These are phyloP conservation scores for Pezicula radicicola DNA, from an alignment of 2,329 filamentous ascomycete species.

Conservation along the genomic window DNA sequence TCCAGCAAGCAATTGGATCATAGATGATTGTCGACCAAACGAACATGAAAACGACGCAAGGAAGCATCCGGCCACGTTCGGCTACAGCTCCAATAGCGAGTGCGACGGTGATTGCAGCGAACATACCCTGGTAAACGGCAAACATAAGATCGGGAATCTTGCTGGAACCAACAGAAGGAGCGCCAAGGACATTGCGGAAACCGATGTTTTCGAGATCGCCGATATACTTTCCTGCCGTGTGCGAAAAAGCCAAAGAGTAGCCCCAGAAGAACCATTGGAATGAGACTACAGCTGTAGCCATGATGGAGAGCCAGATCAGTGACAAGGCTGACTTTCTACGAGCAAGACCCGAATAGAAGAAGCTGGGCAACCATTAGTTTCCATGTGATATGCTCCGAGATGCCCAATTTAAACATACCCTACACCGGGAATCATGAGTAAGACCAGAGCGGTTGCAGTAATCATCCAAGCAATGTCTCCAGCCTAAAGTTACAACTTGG, in stretches of 20 bases:
- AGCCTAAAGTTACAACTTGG: conserved; percentile 69
- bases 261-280: conserved; percentile 79
- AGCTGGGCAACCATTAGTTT: conserved; percentile 33
- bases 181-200: conserved; percentile 71
- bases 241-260: conserved; percentile 48
- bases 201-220: conserved; percentile 79
- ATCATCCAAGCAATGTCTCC: conserved; percentile 88
- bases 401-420: conserved; percentile 45
- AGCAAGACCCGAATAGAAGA: conserved; percentile 91
- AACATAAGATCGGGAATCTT: conserved; percentile 82
- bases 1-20: conserved; percentile 93
- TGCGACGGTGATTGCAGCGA: conserved; percentile 81
- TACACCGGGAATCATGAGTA: conserved; percentile 91
- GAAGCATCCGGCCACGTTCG: conserved; percentile 83
- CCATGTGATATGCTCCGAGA: conserved; percentile 14
- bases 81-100: conserved; percentile 82
- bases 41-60: conserved; percentile 89
- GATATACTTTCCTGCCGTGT: conserved; percentile 58
- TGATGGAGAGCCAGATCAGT: conserved; percentile 86
- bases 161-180: conserved; percentile 69
- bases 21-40: conserved; percentile 89
- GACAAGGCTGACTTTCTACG: conserved; percentile 86
- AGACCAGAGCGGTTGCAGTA: conserved; percentile 74
- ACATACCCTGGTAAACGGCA: conserved; percentile 85
- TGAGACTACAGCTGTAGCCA: conserved; percentile 77